Conservation (phyloP, 2,329 filamentous ascomycete genomes). For the Alternaria dauci region DNA sequence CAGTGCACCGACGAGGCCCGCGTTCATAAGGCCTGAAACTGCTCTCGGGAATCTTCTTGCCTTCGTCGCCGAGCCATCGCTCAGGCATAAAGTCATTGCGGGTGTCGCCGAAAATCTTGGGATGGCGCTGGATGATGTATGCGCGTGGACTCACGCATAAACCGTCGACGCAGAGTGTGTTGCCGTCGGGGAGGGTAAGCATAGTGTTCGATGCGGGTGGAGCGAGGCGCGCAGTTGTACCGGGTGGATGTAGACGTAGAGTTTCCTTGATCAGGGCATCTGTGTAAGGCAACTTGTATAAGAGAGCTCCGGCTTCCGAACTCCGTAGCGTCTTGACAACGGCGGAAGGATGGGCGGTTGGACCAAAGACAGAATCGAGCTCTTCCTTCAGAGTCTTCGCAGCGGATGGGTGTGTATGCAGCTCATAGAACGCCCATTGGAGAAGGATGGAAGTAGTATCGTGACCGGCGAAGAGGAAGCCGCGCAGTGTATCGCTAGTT, state of each 20-base stretch:
- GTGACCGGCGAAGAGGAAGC: constrained; percentile 48
- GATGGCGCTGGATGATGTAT: constrained; percentile 29
- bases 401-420: constrained; percentile 29
- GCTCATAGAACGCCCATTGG: constrained; percentile 36
- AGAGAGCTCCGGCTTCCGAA: neutral
- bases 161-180: constrained; percentile 19
- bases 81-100: constrained; percentile 34
- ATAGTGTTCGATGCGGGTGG: constrained; percentile 17
- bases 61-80: constrained; percentile 26
- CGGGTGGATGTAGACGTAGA: constrained; percentile 52
- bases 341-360: neutral
- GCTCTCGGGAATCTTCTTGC: constrained; percentile 48
- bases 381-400: constrained; percentile 2
- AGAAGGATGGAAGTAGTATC: constrained; percentile 41
- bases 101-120: constrained; percentile 22
- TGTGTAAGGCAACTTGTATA: constrained; percentile 52
- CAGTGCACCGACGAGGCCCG: constrained; percentile 63
- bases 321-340: neutral
- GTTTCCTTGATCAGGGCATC: constrained; percentile 56
- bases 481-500: constrained; percentile 47
- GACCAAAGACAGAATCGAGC: constrained; percentile 2
- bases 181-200: constrained; percentile 21
- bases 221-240: constrained; percentile 27
- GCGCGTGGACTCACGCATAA: constrained; percentile 20
- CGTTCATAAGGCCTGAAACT: constrained; percentile 63